Percentiles rank a stretch among this genome's conserved stretches.
phyloP scores from a whole-genome alignment of 2,329 filamentous ascomycete genomes.

The Aspergillus tanneri region DNA sequence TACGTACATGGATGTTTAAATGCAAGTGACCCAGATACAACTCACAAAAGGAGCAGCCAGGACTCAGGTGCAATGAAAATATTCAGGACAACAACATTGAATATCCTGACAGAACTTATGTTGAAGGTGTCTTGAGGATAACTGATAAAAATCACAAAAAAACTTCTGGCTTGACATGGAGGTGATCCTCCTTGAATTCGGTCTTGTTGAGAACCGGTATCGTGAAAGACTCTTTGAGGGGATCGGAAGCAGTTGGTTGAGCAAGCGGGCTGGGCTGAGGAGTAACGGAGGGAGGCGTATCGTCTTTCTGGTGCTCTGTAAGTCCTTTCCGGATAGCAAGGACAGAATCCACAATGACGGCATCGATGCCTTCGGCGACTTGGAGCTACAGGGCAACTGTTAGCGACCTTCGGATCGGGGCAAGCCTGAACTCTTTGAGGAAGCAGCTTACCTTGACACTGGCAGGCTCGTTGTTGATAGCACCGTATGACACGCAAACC shows the following conservation, averaged over 20 bases:
- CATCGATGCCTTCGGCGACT: slow-evolving; percentile 93
- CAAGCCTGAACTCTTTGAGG: not conserved
- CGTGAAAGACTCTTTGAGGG: slow-evolving; percentile 21
- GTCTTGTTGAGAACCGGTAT: slow-evolving; percentile 30
- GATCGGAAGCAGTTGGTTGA: slow-evolving; percentile 18
- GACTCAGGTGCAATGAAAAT: not conserved
- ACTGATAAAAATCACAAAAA: slow-evolving; percentile 3
- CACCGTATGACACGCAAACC: slow-evolving; percentile 94
- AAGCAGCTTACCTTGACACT: slow-evolving; percentile 73
- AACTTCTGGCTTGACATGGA: slow-evolving; percentile 20
- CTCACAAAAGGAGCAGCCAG: not conserved
- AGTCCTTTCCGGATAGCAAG: slow-evolving; percentile 89
- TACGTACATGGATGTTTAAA: not conserved
- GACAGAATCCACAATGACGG: slow-evolving; percentile 94
- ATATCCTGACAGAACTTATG: not conserved
- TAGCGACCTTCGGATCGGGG: slow-evolving; percentile 4
- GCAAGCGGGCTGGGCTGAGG: slow-evolving; percentile 27
- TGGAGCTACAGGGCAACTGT: slow-evolving; percentile 61
- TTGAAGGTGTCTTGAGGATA: not conserved
- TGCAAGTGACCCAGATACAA: not conserved
- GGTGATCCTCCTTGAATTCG: slow-evolving; percentile 22
- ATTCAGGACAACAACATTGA: not conserved
- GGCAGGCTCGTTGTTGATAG: slow-evolving; percentile 78
- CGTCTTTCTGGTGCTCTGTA: slow-evolving; percentile 49
- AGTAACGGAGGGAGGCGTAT: slow-evolving; percentile 23